Conservation (phyloP, 768 basidiomycete species). For the Mycena epipterygia region DNA sequence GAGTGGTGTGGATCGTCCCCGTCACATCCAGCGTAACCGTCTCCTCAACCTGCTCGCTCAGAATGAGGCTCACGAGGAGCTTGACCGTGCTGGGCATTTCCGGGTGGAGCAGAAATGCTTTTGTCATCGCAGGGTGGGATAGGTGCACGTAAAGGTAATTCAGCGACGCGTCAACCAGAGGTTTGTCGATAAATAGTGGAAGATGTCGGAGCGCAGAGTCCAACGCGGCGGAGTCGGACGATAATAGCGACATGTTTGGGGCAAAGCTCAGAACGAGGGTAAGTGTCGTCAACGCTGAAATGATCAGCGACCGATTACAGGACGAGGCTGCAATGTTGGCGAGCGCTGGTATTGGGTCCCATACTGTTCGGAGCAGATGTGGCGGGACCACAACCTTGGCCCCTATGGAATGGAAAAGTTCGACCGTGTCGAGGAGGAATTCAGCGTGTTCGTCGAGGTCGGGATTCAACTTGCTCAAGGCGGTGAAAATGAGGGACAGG, state of each 20-base stretch:
- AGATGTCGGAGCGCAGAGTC: constrained; percentile 77
- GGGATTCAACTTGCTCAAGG: constrained; percentile 72
- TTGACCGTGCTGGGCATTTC: constrained; percentile 79
- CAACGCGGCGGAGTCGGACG: constrained; percentile 70
- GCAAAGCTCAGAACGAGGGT: constrained; percentile 74
- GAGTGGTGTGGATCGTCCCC: constrained; percentile 68
- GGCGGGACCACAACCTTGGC: constrained; percentile 54
- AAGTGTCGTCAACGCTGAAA: constrained; percentile 72
- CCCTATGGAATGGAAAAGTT: constrained; percentile 77
- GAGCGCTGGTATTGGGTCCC: constrained; percentile 70
- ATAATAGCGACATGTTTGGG: constrained; percentile 67
- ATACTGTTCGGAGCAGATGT: constrained; percentile 45
- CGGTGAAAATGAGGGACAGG: constrained; percentile 73
- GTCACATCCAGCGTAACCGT: constrained; percentile 74
- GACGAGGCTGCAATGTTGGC: constrained; percentile 68
- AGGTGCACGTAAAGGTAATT: constrained; percentile 85
- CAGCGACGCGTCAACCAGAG: constrained; percentile 76
- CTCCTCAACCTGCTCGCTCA: constrained; percentile 82
- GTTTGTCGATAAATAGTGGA: constrained; percentile 78
- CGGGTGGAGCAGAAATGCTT: constrained; percentile 79
- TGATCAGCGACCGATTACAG: constrained; percentile 81
- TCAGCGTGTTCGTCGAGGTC: constrained; percentile 79
- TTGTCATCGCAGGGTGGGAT: constrained; percentile 80
- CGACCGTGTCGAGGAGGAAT: constrained; percentile 78
- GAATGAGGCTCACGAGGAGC: constrained; percentile 74